Base-by-base conservation (phyloP, 306 rosid genomes). In the Rubus parviflorus region DNA sequence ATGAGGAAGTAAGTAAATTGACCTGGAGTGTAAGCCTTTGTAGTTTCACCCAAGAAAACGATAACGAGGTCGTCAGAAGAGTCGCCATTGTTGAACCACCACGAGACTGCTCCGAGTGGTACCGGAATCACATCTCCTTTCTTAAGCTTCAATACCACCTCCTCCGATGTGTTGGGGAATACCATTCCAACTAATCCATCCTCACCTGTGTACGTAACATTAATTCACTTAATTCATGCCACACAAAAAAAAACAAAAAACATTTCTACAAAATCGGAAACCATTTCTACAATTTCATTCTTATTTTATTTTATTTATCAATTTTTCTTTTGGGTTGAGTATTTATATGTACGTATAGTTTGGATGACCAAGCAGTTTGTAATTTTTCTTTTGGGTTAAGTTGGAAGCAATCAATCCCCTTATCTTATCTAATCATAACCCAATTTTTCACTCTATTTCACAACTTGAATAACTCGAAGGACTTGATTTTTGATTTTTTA, bases 1-100 rank as follows among this genome's bases (percentile, higher is more conserved):
- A 86, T 42, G 1, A 91, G 15, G 83, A 89, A 82, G 68, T 91
- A 91, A 40, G 80, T 54, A 76, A 89, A 51, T 42, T 82, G 65
- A 0, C 97, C 94, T 0, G 87, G 88, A 35, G 76, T 25, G 67
- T 63, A 69, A n/a, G 87, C 83, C 11, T 72, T 74, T 2, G 76
- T 70, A 7, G 97, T 88, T 61, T 88, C 85, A 0, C 92, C 97
- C 23, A 91, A 62, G 72, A 88, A 84, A 3, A 65, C 7, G 8
- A 91, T 42, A 0, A 37, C 45, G 3, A 91, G 81, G 30, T 85
- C 82, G 0, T 69, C 57, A 8, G 62, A 35, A 8, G 89, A 82
- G 22, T 79, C 89, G 25, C 85, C 94, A 14, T 82, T 67, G 41
- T 89, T 89, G 91, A 76, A 89, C 97, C 97, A 91, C 97, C 97